phyloP scores from a whole-genome alignment of 805 yeast genomes.

The Priceomyces melissophilus region DNA sequence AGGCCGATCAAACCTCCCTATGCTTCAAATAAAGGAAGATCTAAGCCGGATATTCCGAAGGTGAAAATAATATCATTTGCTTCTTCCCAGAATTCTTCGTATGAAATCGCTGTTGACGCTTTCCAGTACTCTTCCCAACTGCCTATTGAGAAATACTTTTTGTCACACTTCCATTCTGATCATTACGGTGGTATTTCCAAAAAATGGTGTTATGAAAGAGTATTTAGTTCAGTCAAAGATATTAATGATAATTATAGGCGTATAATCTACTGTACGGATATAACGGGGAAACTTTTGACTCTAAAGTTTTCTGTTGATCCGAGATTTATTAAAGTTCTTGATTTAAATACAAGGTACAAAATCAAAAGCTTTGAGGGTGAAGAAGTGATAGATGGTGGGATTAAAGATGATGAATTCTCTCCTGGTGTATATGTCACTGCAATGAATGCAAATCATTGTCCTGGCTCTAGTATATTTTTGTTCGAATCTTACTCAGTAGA shows the following conservation, averaged over 20 bases:
- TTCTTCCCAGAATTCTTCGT: constrained; percentile 12
- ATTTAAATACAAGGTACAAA: constrained; percentile 39
- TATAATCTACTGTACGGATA: constrained; percentile 64
- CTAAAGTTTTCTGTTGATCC: constrained; percentile 54
- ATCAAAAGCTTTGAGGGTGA: constrained; percentile 12
- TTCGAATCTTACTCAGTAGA: constrained; percentile 46
- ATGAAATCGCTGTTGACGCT: constrained; percentile 62
- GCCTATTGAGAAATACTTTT: constrained; percentile 50
- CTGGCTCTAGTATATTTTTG: constrained; percentile 84
- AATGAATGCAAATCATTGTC: constrained; percentile 92
- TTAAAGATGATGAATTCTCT: constrained; percentile 4
- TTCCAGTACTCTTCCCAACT: constrained; percentile 49
- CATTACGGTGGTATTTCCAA: constrained; percentile 87
- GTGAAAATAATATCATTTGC: constrained; percentile 51
- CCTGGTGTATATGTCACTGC: constrained; percentile 52
- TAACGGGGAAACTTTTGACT: constrained; percentile 59
- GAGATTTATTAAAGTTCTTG: constrained; percentile 39
- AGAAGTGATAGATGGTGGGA: constrained; percentile 15
- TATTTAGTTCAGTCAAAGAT: constrained; percentile 26
- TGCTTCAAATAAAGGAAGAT: constrained; percentile 6
- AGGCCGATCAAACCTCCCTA: constrained; percentile 13
- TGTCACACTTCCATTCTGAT: constrained; percentile 89
- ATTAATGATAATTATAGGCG: constrained; percentile 42
- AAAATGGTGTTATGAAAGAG: constrained; percentile 57
- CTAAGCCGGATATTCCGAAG: constrained; percentile 44